Evolutionary conservation across 495 filamentous ascomycete species (phyloP).

Genomic region (Pyronema domesticum): DNA sequence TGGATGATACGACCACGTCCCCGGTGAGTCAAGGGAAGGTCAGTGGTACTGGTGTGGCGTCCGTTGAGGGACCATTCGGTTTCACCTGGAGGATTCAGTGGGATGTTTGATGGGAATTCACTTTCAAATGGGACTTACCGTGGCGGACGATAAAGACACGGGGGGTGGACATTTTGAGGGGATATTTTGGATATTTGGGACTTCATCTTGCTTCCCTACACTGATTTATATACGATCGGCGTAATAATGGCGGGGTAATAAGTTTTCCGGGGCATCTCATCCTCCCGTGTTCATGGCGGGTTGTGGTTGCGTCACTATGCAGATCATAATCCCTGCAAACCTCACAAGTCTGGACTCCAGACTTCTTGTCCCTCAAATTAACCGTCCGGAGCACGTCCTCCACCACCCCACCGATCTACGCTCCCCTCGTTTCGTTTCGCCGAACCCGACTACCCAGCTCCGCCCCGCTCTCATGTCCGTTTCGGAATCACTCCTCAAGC

Average conservation of each 20-base stretch:
- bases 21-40: slow-evolving; percentile 70
- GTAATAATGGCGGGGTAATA: no score
- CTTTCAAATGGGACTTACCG: slow-evolving; percentile 12
- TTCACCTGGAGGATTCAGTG: slow-evolving; percentile 33
- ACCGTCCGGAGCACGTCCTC: not conserved
- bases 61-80: slow-evolving; percentile 85
- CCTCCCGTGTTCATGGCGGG: no score
- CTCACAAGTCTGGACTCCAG: not conserved
- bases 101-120: not conserved
- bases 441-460: not conserved
- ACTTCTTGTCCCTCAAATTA: not conserved
- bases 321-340: not conserved
- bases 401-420: not conserved
- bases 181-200: no score
- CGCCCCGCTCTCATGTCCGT: not conserved
- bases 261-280: no score
- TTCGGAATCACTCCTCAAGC: slow-evolving; percentile 11
- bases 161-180: slow-evolving; percentile 32
- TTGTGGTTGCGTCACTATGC: not conserved
- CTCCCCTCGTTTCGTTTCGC: not conserved
- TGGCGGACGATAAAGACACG: slow-evolving; percentile 87
- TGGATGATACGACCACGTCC: slow-evolving; percentile 71
- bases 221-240: no score
- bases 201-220: no score
- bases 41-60: slow-evolving; percentile 69